These are phyloP conservation scores for Penicillium sumatraense DNA, from an alignment of 2,329 filamentous ascomycete species.

Conservation along the genomic window DNA sequence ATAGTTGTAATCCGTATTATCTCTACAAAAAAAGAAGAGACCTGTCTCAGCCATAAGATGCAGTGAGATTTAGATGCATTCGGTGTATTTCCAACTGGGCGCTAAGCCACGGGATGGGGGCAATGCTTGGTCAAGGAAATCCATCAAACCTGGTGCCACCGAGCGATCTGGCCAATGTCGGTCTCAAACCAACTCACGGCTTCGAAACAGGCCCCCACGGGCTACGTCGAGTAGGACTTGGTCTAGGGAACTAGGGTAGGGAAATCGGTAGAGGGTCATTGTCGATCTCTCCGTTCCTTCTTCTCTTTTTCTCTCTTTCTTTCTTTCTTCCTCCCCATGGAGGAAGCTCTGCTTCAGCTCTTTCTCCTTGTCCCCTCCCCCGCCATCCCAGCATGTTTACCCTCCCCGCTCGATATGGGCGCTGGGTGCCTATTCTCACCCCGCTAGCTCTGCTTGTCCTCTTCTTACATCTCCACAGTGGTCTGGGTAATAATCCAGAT, in stretches of 20 bases:
- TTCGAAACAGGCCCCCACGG: constrained; percentile 18
- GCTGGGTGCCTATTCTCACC: constrained; percentile 22
- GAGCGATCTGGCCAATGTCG: constrained; percentile 15
- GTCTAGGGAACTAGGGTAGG: too few relatives aligned
- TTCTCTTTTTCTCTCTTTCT: too few relatives aligned
- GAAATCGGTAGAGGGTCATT: not conserved
- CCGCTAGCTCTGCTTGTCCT: constrained; percentile 17
- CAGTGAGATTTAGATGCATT: not conserved
- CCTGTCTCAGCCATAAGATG: not conserved
- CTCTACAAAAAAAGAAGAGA: not conserved
- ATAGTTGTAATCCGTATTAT: not conserved
- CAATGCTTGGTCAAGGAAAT: not conserved
- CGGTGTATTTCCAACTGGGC: not conserved
- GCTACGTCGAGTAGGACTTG: too few relatives aligned
- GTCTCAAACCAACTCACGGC: constrained; percentile 8
- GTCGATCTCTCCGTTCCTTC: not conserved
- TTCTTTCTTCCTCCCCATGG: too few relatives aligned
- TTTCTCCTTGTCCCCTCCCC: not conserved
- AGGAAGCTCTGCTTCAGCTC: constrained; percentile 24
- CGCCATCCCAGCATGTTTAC: constrained; percentile 15
- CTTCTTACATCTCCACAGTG: constrained; percentile 20
- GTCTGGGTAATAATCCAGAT: constrained; percentile 1
- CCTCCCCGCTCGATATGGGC: constrained; percentile 27
- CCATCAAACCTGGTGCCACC: constrained; percentile 2
- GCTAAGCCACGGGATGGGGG: not conserved